Evolutionary conservation across 2,329 filamentous ascomycete genomes (phyloP).

Genomic region (Geosmithia flava): DNA sequence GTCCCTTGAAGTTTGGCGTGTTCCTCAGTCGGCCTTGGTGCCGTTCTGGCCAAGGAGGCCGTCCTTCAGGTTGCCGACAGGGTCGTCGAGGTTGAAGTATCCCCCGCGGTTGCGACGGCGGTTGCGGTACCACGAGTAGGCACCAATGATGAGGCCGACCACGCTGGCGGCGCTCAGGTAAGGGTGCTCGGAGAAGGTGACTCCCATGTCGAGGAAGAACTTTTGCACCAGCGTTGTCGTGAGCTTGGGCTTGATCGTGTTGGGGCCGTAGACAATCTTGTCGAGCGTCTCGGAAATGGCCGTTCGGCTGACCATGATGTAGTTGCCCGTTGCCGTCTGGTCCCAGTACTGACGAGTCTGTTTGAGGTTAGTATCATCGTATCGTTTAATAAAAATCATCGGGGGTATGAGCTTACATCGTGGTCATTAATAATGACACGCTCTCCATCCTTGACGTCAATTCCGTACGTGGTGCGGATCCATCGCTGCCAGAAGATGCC

Average conservation of each 20-base stretch:
- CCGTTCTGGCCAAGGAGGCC: conserved; percentile 41
- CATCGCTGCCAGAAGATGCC: conserved; percentile 96
- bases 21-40: conserved; percentile 19
- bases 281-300: conserved; percentile 80
- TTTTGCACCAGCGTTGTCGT: conserved; percentile 63
- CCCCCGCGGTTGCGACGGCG: conserved; percentile 38
- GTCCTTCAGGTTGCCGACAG: conserved; percentile 41
- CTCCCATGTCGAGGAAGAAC: conserved; percentile 54
- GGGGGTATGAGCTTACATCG: conserved; percentile 54
- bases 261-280: conserved; percentile 55
- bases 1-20: neutral
- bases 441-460: conserved; percentile 79
- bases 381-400: neutral
- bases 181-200: conserved; percentile 46
- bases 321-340: conserved; percentile 73
- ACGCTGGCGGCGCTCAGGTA: conserved; percentile 45
- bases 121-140: conserved; percentile 40
- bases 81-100: conserved; percentile 51
- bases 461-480: conserved; percentile 89
- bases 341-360: conserved; percentile 96
- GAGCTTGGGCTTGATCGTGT: conserved; percentile 63
- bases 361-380: conserved; percentile 17
- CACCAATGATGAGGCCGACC: conserved; percentile 40
- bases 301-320: conserved; percentile 79
- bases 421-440: conserved; percentile 94